Conservation (phyloP, 192 early-diverging fungal species). For the Cetraspora pellucida region DNA sequence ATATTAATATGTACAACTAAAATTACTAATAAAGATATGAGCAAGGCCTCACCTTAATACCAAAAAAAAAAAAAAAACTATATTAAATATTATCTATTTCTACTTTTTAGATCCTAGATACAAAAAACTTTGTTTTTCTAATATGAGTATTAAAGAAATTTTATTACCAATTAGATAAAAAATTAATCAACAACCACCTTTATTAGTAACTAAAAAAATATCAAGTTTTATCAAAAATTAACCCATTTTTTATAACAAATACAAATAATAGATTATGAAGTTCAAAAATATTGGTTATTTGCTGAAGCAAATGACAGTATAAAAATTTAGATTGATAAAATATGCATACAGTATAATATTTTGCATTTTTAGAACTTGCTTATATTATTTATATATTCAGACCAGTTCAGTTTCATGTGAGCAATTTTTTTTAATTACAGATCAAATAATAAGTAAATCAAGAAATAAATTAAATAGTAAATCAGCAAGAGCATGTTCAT, state of each 20-base stretch:
- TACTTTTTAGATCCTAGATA: no score
- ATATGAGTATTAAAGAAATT: no score
- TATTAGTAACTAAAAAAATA: neutral
- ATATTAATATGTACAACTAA: no score
- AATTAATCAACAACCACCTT: neutral
- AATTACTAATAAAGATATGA: no score
- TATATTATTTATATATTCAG: neutral
- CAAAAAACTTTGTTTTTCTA: no score
- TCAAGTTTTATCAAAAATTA: neutral
- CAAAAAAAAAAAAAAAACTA: no score
- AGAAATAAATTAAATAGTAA: neutral
- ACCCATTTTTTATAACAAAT: no score
- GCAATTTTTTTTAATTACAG: slow-evolving; percentile 15
- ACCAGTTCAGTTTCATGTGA: slow-evolving; percentile 11
- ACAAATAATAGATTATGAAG: neutral
- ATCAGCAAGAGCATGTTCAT: neutral
- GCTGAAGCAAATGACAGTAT: neutral
- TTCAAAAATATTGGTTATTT: slow-evolving; percentile 2
- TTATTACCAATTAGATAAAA: no score
- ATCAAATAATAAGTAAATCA: neutral
- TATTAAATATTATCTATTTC: no score
- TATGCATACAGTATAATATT: neutral
- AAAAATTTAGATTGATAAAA: neutral
- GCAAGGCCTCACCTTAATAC: no score
- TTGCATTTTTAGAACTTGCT: neutral